Evolutionary conservation across 225 moss, liverwort and hornwort genomes (phyloP), one percentile per base, ranked within the genome.

Genomic region (Pseudisothecium myosuroides): DNA sequence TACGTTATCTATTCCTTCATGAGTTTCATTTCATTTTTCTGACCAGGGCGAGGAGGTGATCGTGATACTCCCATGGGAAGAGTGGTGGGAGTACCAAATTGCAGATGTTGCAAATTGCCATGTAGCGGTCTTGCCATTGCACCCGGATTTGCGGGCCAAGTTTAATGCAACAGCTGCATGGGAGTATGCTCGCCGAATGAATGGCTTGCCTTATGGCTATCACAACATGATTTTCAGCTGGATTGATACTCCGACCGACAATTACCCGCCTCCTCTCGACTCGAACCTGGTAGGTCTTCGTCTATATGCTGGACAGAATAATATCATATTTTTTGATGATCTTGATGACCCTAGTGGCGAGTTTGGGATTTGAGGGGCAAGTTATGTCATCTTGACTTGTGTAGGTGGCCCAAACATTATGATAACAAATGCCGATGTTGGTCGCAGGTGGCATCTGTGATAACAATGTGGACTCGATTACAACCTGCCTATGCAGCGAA

Each of bases 391-490:
- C 80, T 81, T 29, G 47, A 69, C 74, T 83, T 83, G 73, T n/a
- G n/a, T n/a, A 71, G 80, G 27, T 83, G 83, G 32, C 47, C 34
- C 65, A 49, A 85, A 71, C 63, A 76, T 18, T 22, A 45, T 68
- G 62, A 75, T 82, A 72, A 87, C 14, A 49, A 19, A 67, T 62
- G 84, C 74, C 56, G 76, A 71, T 80, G 29, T 83, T 89, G 91
- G 89, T 89, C 88, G 52, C 91, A 96, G 96, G 96, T 99, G 76
- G 97, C 99, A 76, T 95, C 99, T 80, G 94, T 95, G 74, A 99
- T 99, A 80, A 93, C 97, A 26, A 93, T 99, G 96, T 99, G 99
- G 99, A 97, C 99, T 69, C 93, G 99, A 49, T 89, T 99, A 89
- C 96, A 97, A 83, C 99, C 99, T 84, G 96, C 85, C 67, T 99